These are phyloP conservation scores for Pestalotiopsis sp. DNA, from an alignment of 2,329 filamentous ascomycete genomes.

Conservation along the genomic window DNA sequence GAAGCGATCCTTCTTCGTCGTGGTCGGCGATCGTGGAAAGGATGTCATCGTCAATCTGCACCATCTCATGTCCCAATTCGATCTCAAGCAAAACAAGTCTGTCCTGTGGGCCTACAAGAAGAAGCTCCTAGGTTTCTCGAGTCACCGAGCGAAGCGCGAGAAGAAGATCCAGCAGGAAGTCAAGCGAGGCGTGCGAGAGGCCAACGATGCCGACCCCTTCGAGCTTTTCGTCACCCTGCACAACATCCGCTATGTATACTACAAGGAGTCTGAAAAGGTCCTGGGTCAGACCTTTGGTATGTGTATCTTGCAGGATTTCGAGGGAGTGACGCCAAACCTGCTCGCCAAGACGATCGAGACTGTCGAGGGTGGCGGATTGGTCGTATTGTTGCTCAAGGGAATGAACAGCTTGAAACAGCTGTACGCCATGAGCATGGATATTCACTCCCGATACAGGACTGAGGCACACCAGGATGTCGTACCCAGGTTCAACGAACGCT, in stretches of 20 bases:
- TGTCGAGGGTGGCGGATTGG: conserved; percentile 92
- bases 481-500: conserved; percentile 96
- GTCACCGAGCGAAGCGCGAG: conserved; percentile 97
- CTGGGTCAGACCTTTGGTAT: conserved; percentile 97
- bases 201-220: conserved; percentile 92
- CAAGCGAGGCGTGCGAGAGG: conserved; percentile 89
- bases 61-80: conserved; percentile 79
- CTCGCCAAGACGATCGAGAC: conserved; percentile 95
- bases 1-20: conserved; percentile 97
- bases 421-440: conserved; percentile 96
- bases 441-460: conserved; percentile 93
- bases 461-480: conserved; percentile 95
- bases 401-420: conserved; percentile 98
- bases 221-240: conserved; percentile 96
- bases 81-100: conserved; percentile 93
- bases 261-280: conserved; percentile 99
- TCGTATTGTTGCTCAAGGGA: conserved; percentile 88
- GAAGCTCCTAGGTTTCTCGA: conserved; percentile 90
- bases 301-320: conserved; percentile 98
- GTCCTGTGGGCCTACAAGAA: conserved; percentile 99
- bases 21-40: conserved; percentile 92
- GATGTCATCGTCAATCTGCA: conserved; percentile 89
- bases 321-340: conserved; percentile 96
- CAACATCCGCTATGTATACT: conserved; percentile 98
- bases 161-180: conserved; percentile 98